These are phyloP conservation scores for Claviceps monticola DNA, from an alignment of 2,329 filamentous ascomycete genomes.

Conservation along the genomic window DNA sequence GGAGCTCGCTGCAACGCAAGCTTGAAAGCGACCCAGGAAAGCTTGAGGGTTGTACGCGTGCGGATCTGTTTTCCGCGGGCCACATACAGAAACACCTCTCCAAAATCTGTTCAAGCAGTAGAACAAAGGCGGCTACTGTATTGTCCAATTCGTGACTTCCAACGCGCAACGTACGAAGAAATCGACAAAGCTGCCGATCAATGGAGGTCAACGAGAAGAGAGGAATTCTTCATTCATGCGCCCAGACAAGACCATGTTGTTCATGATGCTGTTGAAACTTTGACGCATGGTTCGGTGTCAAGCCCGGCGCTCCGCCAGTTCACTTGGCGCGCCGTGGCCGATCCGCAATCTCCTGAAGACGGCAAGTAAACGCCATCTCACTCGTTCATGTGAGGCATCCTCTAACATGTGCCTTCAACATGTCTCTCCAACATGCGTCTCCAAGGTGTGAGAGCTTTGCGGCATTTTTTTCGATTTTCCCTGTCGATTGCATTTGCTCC, in stretches of 20 bases:
- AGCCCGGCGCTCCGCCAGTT: not conserved
- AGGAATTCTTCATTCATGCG: not conserved
- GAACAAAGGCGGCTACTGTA: conserved; percentile 1
- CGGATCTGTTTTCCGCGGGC: not conserved
- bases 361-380: not conserved
- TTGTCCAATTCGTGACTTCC: conserved; percentile 2
- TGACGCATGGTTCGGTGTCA: conserved; percentile 2
- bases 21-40: not conserved
- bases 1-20: not conserved
- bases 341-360: not conserved
- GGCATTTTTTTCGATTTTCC: not conserved
- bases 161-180: not conserved
- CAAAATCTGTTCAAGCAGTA: not conserved
- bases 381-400: not conserved
- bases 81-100: not conserved
- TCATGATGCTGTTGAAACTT: not conserved
- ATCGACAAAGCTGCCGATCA: not conserved
- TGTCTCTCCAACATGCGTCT: too few species aligned
- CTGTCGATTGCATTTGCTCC: not conserved
- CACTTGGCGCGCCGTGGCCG: not conserved
- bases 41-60: not conserved
- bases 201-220: not conserved
- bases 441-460: not conserved
- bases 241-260: not conserved
- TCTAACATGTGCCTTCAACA: not conserved